phyloP scores from a whole-genome alignment of 768 basidiomycete species.

The Naganishia onofrii region DNA sequence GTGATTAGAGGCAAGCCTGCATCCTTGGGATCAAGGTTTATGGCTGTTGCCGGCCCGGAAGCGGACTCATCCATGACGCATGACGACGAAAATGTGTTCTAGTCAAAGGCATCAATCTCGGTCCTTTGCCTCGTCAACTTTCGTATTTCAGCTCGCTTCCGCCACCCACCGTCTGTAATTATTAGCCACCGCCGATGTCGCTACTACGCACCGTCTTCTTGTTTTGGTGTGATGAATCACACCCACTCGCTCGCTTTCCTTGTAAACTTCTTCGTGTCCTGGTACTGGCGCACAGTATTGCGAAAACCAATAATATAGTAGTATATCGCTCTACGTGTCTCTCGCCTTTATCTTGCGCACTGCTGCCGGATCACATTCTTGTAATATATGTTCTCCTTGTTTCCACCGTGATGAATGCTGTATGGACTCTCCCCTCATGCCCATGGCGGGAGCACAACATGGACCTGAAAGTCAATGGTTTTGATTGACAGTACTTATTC shows the following conservation, averaged over 20 bases:
- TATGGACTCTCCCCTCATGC: neutral
- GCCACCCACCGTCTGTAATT: neutral
- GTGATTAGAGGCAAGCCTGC: conserved; percentile 27
- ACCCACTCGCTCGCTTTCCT: neutral
- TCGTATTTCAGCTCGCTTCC: neutral
- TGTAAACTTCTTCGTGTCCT: neutral
- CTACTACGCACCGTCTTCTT: neutral
- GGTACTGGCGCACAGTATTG: neutral
- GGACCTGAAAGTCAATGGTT: neutral
- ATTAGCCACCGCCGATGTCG: neutral
- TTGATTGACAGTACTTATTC: neutral
- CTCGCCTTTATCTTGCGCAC: neutral
- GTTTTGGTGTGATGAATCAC: neutral
- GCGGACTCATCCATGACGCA: conserved; percentile 12
- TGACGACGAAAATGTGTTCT: conserved; percentile 16
- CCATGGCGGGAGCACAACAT: neutral
- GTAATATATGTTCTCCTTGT: conserved; percentile 13
- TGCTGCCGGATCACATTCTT: neutral
- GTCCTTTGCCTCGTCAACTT: neutral
- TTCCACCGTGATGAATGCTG: conserved; percentile 10
- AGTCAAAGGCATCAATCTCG: neutral
- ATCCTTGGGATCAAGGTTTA: conserved; percentile 27
- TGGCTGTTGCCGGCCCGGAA: conserved; percentile 26
- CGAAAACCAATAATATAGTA: neutral
- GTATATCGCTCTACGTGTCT: neutral